Conservation (phyloP, 768 basidiomycete genomes). For the Lyophyllum semitale region DNA sequence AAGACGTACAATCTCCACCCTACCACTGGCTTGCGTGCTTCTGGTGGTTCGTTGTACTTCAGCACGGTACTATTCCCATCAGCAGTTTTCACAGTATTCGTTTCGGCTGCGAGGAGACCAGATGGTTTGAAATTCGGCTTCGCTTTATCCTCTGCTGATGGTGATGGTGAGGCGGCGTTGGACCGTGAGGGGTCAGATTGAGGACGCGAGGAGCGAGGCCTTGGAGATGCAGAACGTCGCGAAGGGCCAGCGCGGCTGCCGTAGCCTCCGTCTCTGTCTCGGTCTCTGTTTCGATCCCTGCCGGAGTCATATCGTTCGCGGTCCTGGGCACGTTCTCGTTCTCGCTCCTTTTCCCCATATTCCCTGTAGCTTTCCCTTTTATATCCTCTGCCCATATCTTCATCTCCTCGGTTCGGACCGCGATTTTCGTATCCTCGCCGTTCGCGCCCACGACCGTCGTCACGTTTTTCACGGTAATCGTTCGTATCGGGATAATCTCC, state of each 20-base stretch:
- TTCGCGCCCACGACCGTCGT: constrained; percentile 13
- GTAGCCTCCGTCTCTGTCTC: constrained; percentile 28
- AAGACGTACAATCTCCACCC: constrained; percentile 98
- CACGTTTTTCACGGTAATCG: constrained; percentile 12
- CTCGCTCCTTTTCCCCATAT: constrained; percentile 32
- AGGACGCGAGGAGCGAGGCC: constrained; percentile 39
- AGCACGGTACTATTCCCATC: constrained; percentile 83
- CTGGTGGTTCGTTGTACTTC: constrained; percentile 98
- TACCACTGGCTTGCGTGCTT: constrained; percentile 87
- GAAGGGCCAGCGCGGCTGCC: constrained; percentile 24
- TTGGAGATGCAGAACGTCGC: constrained; percentile 68
- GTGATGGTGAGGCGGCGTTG: constrained; percentile 43
- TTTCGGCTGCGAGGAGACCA: constrained; percentile 92
- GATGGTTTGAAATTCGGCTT: constrained; percentile 92
- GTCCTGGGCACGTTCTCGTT: constrained; percentile 44
- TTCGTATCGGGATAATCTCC: not conserved
- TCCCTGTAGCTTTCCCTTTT: constrained; percentile 13
- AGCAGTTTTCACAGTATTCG: constrained; percentile 80
- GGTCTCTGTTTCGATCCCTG: constrained; percentile 28
- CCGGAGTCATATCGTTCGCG: constrained; percentile 42
- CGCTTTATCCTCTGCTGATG: constrained; percentile 54
- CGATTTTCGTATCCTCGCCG: constrained; percentile 11
- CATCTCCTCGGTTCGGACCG: constrained; percentile 6
- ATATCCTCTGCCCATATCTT: constrained; percentile 3
- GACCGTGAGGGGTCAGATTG: constrained; percentile 35